Evolutionary conservation across 2,329 filamentous ascomycete genomes (phyloP).

Genomic region (Aspergillus luchuensis): DNA sequence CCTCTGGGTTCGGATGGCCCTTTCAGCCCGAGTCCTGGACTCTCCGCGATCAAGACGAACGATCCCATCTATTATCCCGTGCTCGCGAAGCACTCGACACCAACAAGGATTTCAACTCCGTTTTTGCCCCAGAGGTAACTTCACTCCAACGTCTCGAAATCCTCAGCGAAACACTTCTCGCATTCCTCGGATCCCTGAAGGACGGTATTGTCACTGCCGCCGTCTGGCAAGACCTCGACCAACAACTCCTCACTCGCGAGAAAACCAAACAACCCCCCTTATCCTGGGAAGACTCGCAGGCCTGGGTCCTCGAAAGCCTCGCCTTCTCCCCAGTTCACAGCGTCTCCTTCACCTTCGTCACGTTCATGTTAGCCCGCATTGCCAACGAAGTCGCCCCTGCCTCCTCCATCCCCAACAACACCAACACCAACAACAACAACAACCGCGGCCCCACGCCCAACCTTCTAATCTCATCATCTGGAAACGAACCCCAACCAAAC

Average conservation of each 20-base stretch:
- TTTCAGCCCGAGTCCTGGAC: constrained; percentile 57
- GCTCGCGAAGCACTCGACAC: constrained; percentile 71
- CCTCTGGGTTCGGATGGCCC: constrained; percentile 56
- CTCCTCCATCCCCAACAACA: constrained; percentile 20
- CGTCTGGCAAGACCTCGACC: constrained; percentile 71
- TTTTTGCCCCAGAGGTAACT: constrained; percentile 64
- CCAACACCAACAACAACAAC: not conserved
- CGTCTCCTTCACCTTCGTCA: constrained; percentile 86
- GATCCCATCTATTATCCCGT: constrained; percentile 46
- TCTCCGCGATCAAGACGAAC: constrained; percentile 42
- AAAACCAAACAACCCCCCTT: constrained; percentile 52
- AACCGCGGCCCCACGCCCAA: constrained; percentile 5
- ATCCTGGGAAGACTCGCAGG: constrained; percentile 58
- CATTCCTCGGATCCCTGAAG: constrained; percentile 72
- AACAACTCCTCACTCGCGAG: constrained; percentile 54
- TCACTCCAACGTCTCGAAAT: constrained; percentile 72
- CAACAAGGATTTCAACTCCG: constrained; percentile 62
- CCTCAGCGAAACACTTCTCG: constrained; percentile 68
- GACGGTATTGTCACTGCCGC: constrained; percentile 75
- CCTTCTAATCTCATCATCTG: constrained; percentile 6
- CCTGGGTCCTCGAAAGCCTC: constrained; percentile 71
- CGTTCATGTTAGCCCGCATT: constrained; percentile 69
- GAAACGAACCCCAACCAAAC: constrained; percentile 12
- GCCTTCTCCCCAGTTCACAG: constrained; percentile 74
- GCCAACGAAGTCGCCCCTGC: constrained; percentile 56